Percentiles rank a stretch among this genome's conserved stretches.
These are phyloP conservation scores for Metschnikowia corniflorae DNA, from an alignment of 805 yeast species.

Conservation along the genomic window DNA sequence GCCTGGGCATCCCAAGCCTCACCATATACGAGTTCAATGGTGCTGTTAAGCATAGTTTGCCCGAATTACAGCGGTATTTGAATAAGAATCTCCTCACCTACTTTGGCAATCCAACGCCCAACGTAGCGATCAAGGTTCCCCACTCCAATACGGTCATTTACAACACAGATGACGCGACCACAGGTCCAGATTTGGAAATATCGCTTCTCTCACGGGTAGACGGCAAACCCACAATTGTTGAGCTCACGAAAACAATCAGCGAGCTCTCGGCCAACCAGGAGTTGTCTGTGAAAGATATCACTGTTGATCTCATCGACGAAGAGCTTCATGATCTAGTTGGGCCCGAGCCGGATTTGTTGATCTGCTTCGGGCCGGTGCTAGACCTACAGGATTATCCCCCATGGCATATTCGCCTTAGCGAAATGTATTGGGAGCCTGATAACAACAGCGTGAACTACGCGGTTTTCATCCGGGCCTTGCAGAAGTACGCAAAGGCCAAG, in stretches of 20 bases:
- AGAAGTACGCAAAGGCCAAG: slow-evolving; percentile 73
- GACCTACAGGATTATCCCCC: slow-evolving; percentile 96
- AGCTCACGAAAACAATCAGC: slow-evolving; percentile 80
- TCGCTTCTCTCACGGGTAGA: slow-evolving; percentile 69
- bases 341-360: slow-evolving; percentile 85
- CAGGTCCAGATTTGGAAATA: slow-evolving; percentile 50
- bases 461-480: slow-evolving; percentile 75
- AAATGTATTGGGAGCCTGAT: slow-evolving; percentile 87
- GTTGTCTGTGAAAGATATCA: slow-evolving; percentile 61
- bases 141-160: slow-evolving; percentile 50
- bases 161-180: slow-evolving; percentile 25
- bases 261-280: slow-evolving; percentile 64
- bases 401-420: slow-evolving; percentile 92
- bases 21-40: slow-evolving; percentile 82
- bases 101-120: slow-evolving; percentile 72
- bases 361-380: slow-evolving; percentile 80
- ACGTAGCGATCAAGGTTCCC: slow-evolving; percentile 60
- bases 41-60: slow-evolving; percentile 35
- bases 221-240: slow-evolving; percentile 88
- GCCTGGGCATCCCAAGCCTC: slow-evolving; percentile 74
- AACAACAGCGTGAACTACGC: slow-evolving; percentile 77
- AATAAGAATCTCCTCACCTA: slow-evolving; percentile 59
- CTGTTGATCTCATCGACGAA: slow-evolving; percentile 69
- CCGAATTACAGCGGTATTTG: slow-evolving; percentile 55
- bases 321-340: slow-evolving; percentile 76